Conservation (phyloP, 2,329 filamentous ascomycete genomes). For the Verruconis gallopava region DNA sequence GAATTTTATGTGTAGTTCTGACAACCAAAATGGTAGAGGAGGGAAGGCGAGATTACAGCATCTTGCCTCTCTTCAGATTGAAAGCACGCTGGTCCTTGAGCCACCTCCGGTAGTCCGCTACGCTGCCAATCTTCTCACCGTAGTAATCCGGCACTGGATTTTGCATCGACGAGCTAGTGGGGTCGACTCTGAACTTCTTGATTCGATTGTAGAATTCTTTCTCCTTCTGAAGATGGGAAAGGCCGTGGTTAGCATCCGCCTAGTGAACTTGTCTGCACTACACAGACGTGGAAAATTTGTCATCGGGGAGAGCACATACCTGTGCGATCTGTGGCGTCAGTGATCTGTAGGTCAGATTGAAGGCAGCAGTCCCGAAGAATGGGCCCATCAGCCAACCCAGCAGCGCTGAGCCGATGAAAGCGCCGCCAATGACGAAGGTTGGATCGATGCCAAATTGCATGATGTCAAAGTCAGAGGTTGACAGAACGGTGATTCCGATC, state of each 20-base stretch:
- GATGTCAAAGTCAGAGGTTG: constrained; percentile 57
- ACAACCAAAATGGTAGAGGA: no score
- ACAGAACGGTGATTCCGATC: constrained; percentile 27
- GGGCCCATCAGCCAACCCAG: constrained; percentile 88
- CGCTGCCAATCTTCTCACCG: constrained; percentile 93
- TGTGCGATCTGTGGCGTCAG: constrained; percentile 58
- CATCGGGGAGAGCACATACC: constrained; percentile 33
- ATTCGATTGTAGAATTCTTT: constrained; percentile 85
- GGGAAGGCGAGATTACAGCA: constrained; percentile 36
- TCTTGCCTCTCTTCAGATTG: constrained; percentile 69
- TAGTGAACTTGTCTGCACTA: no score
- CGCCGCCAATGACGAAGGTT: constrained; percentile 71
- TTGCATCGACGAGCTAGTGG: constrained; percentile 71
- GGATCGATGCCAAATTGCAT: constrained; percentile 72
- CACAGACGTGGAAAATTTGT: no score
- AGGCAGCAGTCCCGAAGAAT: constrained; percentile 64
- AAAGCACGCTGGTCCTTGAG: constrained; percentile 95
- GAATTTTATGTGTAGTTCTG: no score
- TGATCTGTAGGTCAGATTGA: constrained; percentile 61
- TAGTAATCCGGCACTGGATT: constrained; percentile 98
- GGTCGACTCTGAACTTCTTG: constrained; percentile 85
- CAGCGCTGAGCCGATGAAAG: constrained; percentile 59
- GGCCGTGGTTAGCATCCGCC: no score
- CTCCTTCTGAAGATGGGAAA: constrained; percentile 74
- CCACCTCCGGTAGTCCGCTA: constrained; percentile 85